A percentile compares a stretch with the other conserved stretches of the same genome.
These are phyloP conservation scores for Musa acuminata DNA, from an alignment of 176 grass and related monocot species.

Conservation along the genomic window DNA sequence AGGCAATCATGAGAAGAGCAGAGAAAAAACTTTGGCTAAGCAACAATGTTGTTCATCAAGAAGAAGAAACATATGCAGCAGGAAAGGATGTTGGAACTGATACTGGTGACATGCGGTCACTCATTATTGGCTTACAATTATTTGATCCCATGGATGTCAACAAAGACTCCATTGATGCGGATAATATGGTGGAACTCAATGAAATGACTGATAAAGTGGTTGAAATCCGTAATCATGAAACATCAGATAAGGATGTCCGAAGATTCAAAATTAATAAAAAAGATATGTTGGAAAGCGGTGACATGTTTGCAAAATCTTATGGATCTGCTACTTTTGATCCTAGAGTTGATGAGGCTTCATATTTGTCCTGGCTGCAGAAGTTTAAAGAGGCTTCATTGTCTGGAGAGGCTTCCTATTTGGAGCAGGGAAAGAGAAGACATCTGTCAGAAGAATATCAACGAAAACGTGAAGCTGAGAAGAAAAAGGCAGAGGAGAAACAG, in stretches of 20 bases:
- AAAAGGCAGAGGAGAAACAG: conserved; percentile 65
- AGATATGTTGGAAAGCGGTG: conserved; percentile 23
- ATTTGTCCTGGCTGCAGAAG: conserved; percentile 81
- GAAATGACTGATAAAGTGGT: conserved; percentile 63
- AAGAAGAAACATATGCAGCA: conserved; percentile 33
- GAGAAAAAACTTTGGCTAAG: conserved; percentile 84
- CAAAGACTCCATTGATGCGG: conserved; percentile 25
- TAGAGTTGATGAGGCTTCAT: conserved; percentile 58
- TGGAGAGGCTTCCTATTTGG: conserved; percentile 36
- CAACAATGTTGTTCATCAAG: conserved; percentile 55
- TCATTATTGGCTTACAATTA: conserved; percentile 65
- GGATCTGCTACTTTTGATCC: conserved; percentile 50
- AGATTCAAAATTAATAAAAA: conserved; percentile 72
- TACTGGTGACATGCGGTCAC: conserved; percentile 57
- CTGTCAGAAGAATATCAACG: conserved; percentile 45
- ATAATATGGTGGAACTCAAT: conserved; percentile 52
- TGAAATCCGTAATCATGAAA: conserved; percentile 52
- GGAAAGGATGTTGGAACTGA: conserved; percentile 46
- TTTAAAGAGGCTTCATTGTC: conserved; percentile 63
- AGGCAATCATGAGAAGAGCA: conserved; percentile 97
- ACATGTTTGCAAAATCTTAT: conserved; percentile 30
- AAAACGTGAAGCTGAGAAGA: conserved; percentile 66
- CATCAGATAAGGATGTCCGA: conserved; percentile 36
- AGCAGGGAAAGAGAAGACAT: conserved; percentile 40
- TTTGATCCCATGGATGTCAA: conserved; percentile 49